Percentiles rank a stretch among this genome's conserved stretches.
These are phyloP conservation scores for Oryza brachyantha DNA, from an alignment of 176 grass and related monocot genomes.

Conservation along the genomic window DNA sequence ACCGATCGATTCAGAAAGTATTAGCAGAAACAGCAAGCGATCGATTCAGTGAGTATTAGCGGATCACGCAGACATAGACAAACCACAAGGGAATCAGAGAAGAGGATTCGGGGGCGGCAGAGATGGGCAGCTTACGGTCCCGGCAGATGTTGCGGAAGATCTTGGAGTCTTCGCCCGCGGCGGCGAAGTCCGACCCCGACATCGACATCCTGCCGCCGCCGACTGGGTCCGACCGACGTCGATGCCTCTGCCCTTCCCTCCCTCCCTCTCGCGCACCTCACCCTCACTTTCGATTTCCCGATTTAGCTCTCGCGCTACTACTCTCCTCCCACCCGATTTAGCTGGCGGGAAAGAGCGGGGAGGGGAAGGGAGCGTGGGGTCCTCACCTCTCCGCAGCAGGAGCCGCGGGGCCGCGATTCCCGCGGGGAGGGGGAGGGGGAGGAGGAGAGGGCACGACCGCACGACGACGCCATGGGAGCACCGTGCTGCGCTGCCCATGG, in stretches of 20 bases:
- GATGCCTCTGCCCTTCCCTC: background rate
- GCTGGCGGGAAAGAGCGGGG: background rate
- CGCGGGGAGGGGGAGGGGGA: background rate
- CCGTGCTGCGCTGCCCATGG: background rate
- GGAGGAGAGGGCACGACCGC: background rate
- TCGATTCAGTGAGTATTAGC: background rate
- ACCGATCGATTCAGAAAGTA: too few species aligned
- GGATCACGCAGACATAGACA: background rate
- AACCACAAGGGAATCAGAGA: background rate
- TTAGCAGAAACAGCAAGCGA: background rate
- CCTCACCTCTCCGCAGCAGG: background rate
- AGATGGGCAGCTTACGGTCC: conserved; percentile 50
- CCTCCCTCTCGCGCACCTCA: background rate
- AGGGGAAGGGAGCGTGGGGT: background rate
- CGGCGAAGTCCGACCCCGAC: conserved; percentile 58
- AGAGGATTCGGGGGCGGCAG: too few species aligned
- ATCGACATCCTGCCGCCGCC: conserved; percentile 54
- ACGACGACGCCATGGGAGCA: background rate
- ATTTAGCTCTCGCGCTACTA: conserved; percentile 25
- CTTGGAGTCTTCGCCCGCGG: conserved; percentile 67
- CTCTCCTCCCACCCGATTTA: conserved; percentile 31
- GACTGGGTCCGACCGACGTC: too few species aligned
- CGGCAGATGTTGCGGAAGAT: conserved; percentile 75
- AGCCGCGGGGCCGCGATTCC: conserved; percentile 27
- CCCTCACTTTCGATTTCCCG: conserved; percentile 28